phyloP scores from a whole-genome alignment of 768 basidiomycete genomes.

The Crassisporium funariophilum region DNA sequence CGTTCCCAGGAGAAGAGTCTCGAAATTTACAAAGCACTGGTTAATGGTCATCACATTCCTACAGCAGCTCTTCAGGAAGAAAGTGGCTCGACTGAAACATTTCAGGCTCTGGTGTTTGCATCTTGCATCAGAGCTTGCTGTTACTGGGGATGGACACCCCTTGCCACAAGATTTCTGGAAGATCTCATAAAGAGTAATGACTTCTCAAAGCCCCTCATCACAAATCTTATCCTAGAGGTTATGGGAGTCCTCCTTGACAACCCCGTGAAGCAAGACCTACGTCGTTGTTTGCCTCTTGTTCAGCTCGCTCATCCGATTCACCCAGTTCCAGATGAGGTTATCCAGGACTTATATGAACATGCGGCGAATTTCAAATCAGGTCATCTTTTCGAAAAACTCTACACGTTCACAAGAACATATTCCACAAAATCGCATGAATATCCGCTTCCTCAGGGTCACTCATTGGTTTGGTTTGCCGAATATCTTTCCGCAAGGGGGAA shows the following conservation, averaged over 20 bases:
- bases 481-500: conserved; percentile 38
- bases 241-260: conserved; percentile 43
- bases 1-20: conserved; percentile 40
- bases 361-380: conserved; percentile 32
- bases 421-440: background rate
- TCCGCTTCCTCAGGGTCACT: background rate
- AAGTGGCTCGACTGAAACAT: conserved; percentile 39
- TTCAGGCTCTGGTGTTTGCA: conserved; percentile 48
- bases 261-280: conserved; percentile 38
- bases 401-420: background rate
- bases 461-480: conserved; percentile 56
- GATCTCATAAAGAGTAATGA: conserved; percentile 22
- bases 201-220: conserved; percentile 25
- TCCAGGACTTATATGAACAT: conserved; percentile 49
- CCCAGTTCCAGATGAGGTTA: conserved; percentile 42
- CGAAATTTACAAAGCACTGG: conserved; percentile 50
- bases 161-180: conserved; percentile 42
- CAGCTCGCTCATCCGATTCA: conserved; percentile 28
- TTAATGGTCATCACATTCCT: conserved; percentile 47
- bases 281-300: conserved; percentile 44
- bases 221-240: conserved; percentile 43
- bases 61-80: conserved; percentile 43
- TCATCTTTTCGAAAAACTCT: background rate
- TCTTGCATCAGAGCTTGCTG: conserved; percentile 54
- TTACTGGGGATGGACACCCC: conserved; percentile 53